Percentiles rank a stretch among this genome's conserved stretches.
Evolutionary conservation across 192 early-diverging fungal species (phyloP).

Genomic region (Mortierella antarctica): DNA sequence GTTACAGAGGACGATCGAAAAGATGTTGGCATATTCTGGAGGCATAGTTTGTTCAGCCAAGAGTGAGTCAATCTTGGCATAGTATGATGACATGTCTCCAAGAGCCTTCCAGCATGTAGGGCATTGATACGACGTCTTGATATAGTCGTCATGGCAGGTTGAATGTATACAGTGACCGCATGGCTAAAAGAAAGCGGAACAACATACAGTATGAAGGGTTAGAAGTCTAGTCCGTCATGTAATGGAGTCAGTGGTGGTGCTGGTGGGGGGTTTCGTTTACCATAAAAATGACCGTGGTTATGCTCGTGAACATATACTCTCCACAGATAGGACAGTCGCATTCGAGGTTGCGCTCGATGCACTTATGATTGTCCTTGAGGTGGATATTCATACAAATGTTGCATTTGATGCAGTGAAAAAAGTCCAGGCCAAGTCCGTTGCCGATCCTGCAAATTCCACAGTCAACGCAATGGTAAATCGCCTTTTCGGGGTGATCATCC

Average conservation of each 20-base stretch:
- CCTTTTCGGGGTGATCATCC: conserved; percentile 84
- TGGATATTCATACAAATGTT: conserved; percentile 89
- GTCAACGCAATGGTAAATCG: conserved; percentile 91
- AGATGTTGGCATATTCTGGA: conserved; percentile 78
- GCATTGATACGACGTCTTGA: conserved; percentile 93
- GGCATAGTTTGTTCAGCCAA: conserved; percentile 74
- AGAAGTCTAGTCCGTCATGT: neutral
- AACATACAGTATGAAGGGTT: neutral
- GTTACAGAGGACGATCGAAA: conserved; percentile 87
- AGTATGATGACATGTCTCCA: conserved; percentile 84
- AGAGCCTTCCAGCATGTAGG: conserved; percentile 95
- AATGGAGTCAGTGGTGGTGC: no score
- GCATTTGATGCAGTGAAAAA: conserved; percentile 93
- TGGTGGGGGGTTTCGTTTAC: conserved; percentile 49
- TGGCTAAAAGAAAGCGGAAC: conserved; percentile 55
- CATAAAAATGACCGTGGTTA: conserved; percentile 84
- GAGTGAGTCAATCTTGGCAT: conserved; percentile 82
- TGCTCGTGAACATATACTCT: conserved; percentile 94
- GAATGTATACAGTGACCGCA: conserved; percentile 96
- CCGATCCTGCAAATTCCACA: conserved; percentile 96
- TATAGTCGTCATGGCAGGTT: conserved; percentile 82
- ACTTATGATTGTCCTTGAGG: conserved; percentile 82
- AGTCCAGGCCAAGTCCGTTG: conserved; percentile 79
- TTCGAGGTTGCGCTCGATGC: conserved; percentile 91
- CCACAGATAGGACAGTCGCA: conserved; percentile 97